Base-by-base conservation (phyloP, 2,329 filamentous ascomycete genomes). In the Fusarium metavorans region DNA sequence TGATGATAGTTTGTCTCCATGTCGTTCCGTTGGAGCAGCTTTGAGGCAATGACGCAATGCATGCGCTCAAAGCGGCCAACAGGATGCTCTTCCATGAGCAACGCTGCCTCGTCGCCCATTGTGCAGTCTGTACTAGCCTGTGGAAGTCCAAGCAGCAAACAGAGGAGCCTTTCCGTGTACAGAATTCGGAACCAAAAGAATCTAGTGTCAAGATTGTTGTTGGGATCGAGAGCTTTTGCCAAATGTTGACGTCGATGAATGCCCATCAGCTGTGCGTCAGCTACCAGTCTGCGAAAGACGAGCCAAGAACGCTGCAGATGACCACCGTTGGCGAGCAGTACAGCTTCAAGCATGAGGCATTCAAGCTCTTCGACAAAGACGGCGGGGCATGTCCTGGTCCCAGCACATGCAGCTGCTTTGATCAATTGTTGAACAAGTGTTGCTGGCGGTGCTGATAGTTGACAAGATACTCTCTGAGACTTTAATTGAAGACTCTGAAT, bases 291-390 rank as follows among this genome's bases (percentile, higher is more conserved):
- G 1, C 88, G 84, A 59, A 83, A 83, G 18, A 80, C 82, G 25
- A 90, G 79, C 88, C 88, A 90, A 2, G 87, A 82, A 48, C 86
- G 85, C 11, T 87, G 85, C 9, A 89, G 81, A 63, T 88, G 88
- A 3, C 88, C 88, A 2, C 81, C 82, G 68, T 89, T 89, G 23
- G 83, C 81, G 60, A 89, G 85, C 67, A 85, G 88, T 35, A 56
- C 30, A 25, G 30, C 52, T 25, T 56, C 52, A 20, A 56, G 52
- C 32, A 56, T 56, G 32, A 35, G 52, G 4, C 52, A 56, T 56
- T 56, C 52, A 4, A 56, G 52, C 52, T 56, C 52, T 35, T 56
- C 52, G n/a, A 56, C 14, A 35, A 35, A 34, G n/a, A 18, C 14
- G 9, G 30, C 52, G 2, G 52, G 52, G 9, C 5, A 35, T 32